Base-by-base conservation (phyloP, 2,329 filamentous ascomycete genomes). In the Aspergillus sp. region DNA sequence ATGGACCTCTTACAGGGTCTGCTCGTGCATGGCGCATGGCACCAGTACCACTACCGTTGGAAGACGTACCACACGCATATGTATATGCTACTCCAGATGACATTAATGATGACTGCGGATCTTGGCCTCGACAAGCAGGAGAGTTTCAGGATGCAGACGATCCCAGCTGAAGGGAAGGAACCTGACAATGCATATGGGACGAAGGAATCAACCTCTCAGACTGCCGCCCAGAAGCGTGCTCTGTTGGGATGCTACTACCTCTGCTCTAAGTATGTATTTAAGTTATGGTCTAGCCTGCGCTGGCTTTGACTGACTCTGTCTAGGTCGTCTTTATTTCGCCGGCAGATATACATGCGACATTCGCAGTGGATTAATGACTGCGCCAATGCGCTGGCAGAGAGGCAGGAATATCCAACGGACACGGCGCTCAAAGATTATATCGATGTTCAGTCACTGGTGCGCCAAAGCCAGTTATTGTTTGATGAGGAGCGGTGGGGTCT, bases 1-100 rank as follows among this genome's bases (percentile, higher is more conserved):
- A 55, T 58, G 47, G 58, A 61, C n/a, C 46, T 60, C 3, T 20
- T 61, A 3, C 22, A 48, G 17, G 59, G 57, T 3, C 56, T 61
- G 3, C 57, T 60, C 7, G 57, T 61, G 11, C 57, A 61, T 30
- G 53, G 40, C 9, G 59, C 57, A 1, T 61, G 59, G 57, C 54
- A 53, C 22, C 59, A 59, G 12, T 61, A 61, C 19, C 57, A 56
- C n/a, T n/a, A n/a, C n/a, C n/a, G n/a, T 17, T 61, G 51, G 50
- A 30, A 50, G 41, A 59, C 53, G 3, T 48, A 50, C 19, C 55
- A 58, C 9, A 54, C 51, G 17, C 55, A 54, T 9, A 54, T 59
- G 54, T 59, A 59, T 42, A 41, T 61, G 46, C 24, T 54, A 7
- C 34, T 61, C 4, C 49, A 59, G 44, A 46, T 30, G 27, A 30